These are phyloP conservation scores for Oryza punctata DNA, from an alignment of 176 grass and related monocot species.

Conservation along the genomic window DNA sequence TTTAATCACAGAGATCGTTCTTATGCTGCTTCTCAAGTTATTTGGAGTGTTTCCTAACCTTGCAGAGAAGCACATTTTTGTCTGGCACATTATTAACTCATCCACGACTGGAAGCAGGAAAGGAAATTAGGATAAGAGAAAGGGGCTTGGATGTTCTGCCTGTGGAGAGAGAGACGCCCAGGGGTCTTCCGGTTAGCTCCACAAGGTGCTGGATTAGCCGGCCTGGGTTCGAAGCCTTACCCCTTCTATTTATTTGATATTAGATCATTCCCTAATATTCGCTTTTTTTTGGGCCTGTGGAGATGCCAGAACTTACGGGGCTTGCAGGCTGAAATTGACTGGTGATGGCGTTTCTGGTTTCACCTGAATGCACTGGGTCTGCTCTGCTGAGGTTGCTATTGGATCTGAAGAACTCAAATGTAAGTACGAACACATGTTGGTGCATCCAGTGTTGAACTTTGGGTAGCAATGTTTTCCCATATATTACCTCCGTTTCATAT, in stretches of 20 bases:
- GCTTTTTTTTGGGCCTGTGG: no score
- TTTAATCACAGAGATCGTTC: not conserved
- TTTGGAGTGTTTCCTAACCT: not conserved
- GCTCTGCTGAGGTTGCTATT: not conserved
- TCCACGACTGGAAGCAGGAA: constrained; percentile 3
- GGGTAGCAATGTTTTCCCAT: not conserved
- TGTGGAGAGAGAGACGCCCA: no score
- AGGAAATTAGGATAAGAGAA: not conserved
- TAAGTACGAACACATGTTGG: not conserved
- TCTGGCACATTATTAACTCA: not conserved
- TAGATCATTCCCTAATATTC: no score
- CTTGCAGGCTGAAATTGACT: not conserved
- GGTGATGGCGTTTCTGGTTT: not conserved
- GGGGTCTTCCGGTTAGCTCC: no score
- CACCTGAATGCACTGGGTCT: not conserved
- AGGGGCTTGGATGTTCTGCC: constrained; percentile 3
- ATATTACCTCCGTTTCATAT: no score
- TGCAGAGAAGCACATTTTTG: not conserved
- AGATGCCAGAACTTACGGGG: not conserved
- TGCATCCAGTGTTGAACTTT: not conserved
- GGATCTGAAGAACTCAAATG: not conserved
- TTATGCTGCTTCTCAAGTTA: constrained; percentile 15
- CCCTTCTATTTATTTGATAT: no score
- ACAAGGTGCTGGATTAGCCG: no score
- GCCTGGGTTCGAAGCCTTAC: no score